Evolutionary conservation across 768 basidiomycete species (phyloP), one percentile per base, ranked within the genome.

Genomic region (Vararia minispora): DNA sequence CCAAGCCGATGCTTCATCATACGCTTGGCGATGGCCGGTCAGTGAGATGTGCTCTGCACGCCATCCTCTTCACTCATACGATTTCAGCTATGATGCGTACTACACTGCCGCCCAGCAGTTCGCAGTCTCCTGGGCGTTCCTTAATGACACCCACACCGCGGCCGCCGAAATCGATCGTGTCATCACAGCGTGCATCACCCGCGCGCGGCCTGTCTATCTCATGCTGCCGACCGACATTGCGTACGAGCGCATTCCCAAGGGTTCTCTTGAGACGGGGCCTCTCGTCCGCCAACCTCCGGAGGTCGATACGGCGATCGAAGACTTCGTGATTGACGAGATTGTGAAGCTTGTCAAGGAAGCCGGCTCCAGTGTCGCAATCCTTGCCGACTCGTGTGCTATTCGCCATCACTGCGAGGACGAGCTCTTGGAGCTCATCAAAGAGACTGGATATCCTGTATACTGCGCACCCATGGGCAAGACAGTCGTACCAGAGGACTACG

Each of bases 201-300:
- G 86, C 73, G 82, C 79, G 21, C 77, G 87, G 14, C 92, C 92
- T 0, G 86, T 84, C 23, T 98, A 98, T 53, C 59, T 98, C 28
- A 72, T 79, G 25, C 65, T 97, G 9, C 92, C 89, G 1, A 91
- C 80, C 5, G 84, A 97, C 55, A 63, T 94, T 37, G 80, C 82
- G 4, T 67, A 72, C 51, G 60, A 66, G 37, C 72, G 78, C 52
- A 76, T 91, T 13, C 70, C 86, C 0, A 58, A 74, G 5, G 69
- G 72, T 28, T 70, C 72, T 14, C 67, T 95, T 37, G 59, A 69
- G 37, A 72, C 65, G 1, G n/a, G n/a, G n/a, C 77, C 79, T 6
- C 64, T 84, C 7, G 63, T 66, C 25, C 64, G 65, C 7, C 50
- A 60, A 3, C 61, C 61, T 12, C 70, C 73, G 0, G 57, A 53